Percentiles rank a stretch among this genome's conserved stretches.
phyloP scores from a whole-genome alignment of 1,139 yeast species.

The Kodamaea sp. region DNA sequence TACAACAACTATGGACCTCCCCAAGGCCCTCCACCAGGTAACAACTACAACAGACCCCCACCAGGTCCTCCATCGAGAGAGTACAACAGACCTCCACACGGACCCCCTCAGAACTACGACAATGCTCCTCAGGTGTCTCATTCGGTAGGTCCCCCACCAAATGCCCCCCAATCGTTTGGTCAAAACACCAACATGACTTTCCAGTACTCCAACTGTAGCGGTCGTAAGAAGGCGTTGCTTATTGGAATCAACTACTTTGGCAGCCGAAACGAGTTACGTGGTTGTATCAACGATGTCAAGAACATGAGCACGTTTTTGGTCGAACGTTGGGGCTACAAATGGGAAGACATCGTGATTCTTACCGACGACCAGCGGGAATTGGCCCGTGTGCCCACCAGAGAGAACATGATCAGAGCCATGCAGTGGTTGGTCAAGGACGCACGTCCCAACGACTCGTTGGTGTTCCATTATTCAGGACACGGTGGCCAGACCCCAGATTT shows the following conservation, averaged over 20 bases:
- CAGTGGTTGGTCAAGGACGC: conserved; percentile 87
- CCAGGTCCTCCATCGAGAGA: conserved; percentile 16
- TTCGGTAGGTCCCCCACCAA: conserved; percentile 17
- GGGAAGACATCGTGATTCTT: conserved; percentile 80
- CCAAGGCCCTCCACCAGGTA: conserved; percentile 9
- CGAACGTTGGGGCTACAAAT: conserved; percentile 61
- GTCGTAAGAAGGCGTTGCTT: conserved; percentile 76
- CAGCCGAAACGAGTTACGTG: conserved; percentile 65
- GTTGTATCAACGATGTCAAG: conserved; percentile 83
- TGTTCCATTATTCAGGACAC: conserved; percentile 92
- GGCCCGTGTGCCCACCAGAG: conserved; percentile 71
- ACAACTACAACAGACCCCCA: conserved; percentile 11
- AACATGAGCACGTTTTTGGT: conserved; percentile 61
- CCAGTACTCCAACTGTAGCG: conserved; percentile 74
- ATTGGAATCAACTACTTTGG: conserved; percentile 90
- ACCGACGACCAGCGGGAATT: conserved; percentile 72
- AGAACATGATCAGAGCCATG: conserved; percentile 83
- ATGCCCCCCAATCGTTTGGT: conserved; percentile 24
- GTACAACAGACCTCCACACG: conserved; percentile 15
- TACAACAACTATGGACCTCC: conserved; percentile 8
- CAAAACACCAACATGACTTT: conserved; percentile 23
- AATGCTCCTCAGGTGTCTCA: conserved; percentile 13
- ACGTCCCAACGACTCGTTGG: conserved; percentile 78
- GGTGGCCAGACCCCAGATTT: conserved; percentile 82
- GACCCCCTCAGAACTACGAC: conserved; percentile 12